Evolutionary conservation across 2,329 filamentous ascomycete genomes (phyloP).

Genomic region (Fusarium nanum): DNA sequence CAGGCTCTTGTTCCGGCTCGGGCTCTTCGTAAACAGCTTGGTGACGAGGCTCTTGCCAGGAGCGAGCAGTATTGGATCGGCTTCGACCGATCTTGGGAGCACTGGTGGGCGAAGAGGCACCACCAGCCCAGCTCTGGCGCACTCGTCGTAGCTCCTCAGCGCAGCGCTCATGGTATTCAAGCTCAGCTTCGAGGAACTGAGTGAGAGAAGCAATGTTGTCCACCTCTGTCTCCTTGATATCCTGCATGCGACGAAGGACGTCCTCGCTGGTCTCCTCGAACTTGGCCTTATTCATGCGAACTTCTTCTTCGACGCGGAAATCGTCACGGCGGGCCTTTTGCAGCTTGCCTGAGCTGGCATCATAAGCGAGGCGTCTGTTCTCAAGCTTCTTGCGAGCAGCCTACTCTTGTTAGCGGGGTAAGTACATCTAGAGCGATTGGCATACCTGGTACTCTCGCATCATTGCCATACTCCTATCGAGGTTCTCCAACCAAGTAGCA

Average conservation of each 20-base stretch:
- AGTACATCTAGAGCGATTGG: not conserved
- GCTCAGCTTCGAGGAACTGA: constrained; percentile 85
- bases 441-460: constrained; percentile 97
- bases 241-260: constrained; percentile 90
- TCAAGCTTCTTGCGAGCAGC: constrained; percentile 94
- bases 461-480: constrained; percentile 88
- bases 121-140: constrained; percentile 59
- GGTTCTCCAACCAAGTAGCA: constrained; percentile 87
- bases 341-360: constrained; percentile 89
- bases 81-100: constrained; percentile 48
- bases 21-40: constrained; percentile 52
- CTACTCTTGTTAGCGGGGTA: constrained; percentile 53
- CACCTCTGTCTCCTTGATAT: constrained; percentile 90
- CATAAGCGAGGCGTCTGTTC: constrained; percentile 86
- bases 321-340: constrained; percentile 95
- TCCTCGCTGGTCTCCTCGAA: constrained; percentile 97
- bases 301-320: constrained; percentile 91
- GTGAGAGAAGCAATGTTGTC: constrained; percentile 85
- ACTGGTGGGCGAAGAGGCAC: constrained; percentile 40
- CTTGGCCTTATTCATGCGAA: constrained; percentile 90
- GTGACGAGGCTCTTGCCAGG: constrained; percentile 55
- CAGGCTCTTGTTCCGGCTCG: constrained; percentile 46
- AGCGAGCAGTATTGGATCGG: constrained; percentile 63
- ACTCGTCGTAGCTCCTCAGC: constrained; percentile 79
- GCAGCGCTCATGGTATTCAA: constrained; percentile 92